Base-by-base conservation (phyloP, 2,329 filamentous ascomycete species). In the Graphium sp. region DNA sequence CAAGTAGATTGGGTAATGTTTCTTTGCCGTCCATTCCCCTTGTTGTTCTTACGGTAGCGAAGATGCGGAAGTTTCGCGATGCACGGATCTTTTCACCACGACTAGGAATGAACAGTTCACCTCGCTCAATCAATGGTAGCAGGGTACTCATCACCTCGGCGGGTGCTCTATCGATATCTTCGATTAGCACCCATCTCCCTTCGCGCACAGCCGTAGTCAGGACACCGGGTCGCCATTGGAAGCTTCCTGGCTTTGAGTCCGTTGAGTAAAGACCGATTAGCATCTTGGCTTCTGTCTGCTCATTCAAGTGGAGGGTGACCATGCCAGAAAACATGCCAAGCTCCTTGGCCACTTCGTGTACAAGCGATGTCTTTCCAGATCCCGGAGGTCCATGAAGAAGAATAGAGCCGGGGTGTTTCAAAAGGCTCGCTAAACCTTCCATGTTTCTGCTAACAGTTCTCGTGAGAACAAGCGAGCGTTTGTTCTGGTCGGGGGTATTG, bases 271-370 rank as follows among this genome's bases (percentile, higher is more conserved):
- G 72, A 4, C 89, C 89, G 36, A 98, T 72, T 22, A 99, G 69
- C 57, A 92, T 80, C 51, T 98, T 99, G 1, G 87, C 85, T 52
- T 99, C 89, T 3, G 85, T 95, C 50, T 99, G 91, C 51, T 95
- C 89, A 46, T 98, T 98, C 19, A 99, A 60, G 50, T 98, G 87
- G 18, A 99, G 62, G 4, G 87, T 95, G 29, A 98, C 78, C 73
- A 98, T 84, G 34, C 69, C 71, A 5, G 74, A 67, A 14, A 80
- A 69, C 52, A 82, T 82, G 35, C 79, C 80, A 31, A 95, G 67
- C 39, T 77, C 69, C 41, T 69, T 70, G 15, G 87, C 85, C 34
- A 87, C 66, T 46, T 94, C 77, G 37, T 82, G 78, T 10, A 91
- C 70, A 13, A 92, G 53, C 1, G 81, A 74, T 0, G 89, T 94